phyloP scores from a whole-genome alignment of 805 yeast genomes.

The Candida sanyiensis region DNA sequence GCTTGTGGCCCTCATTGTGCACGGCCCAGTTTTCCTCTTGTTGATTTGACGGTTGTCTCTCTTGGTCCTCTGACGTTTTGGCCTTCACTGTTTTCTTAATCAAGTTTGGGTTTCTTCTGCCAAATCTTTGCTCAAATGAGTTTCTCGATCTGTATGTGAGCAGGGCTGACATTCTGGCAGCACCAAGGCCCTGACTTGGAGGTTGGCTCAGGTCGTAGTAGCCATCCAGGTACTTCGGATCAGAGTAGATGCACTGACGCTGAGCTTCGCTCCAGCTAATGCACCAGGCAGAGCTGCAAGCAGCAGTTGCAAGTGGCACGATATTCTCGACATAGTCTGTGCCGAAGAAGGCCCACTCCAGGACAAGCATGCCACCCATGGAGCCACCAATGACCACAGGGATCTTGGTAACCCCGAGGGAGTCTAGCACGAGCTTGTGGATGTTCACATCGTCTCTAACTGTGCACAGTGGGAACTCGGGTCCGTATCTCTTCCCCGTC shows the following conservation, averaged over 20 bases:
- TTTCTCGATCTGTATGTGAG: conserved; percentile 89
- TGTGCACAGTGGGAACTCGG: conserved; percentile 90
- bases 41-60: conserved; percentile 39
- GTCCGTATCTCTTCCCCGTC: conserved; percentile 78
- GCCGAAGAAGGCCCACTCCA: conserved; percentile 80
- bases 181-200: conserved; percentile 82
- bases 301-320: conserved; percentile 88
- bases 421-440: conserved; percentile 72
- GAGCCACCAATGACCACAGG: conserved; percentile 95
- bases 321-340: conserved; percentile 59
- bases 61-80: background rate
- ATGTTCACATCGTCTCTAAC: conserved; percentile 87
- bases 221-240: conserved; percentile 90
- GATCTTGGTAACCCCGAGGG: conserved; percentile 67
- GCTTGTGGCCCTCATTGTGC: conserved; percentile 77
- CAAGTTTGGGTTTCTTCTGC: conserved; percentile 64
- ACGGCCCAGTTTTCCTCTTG: conserved; percentile 75
- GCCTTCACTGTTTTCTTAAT: conserved; percentile 13
- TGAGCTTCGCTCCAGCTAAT: conserved; percentile 99
- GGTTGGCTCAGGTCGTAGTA: conserved; percentile 74
- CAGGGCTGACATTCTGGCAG: conserved; percentile 96
- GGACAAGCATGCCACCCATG: conserved; percentile 96
- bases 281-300: conserved; percentile 97
- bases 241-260: conserved; percentile 91
- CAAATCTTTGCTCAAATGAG: conserved; percentile 85